Base-by-base conservation (phyloP, 2,329 filamentous ascomycete genomes). In the Xylariales sp. region DNA sequence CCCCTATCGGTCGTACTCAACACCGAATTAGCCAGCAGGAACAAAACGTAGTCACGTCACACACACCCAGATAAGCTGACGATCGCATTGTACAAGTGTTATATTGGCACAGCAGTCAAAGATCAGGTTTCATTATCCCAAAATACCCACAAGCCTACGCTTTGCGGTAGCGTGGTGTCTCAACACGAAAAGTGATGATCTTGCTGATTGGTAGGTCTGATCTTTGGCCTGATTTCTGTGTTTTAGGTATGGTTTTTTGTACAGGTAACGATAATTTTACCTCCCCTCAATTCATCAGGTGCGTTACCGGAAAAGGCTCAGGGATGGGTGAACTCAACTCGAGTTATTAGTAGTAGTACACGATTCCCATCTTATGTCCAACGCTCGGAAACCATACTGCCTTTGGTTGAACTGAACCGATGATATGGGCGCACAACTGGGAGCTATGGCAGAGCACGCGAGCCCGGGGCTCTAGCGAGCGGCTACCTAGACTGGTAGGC, bases 331-430 rank as follows among this genome's bases (percentile, higher is more conserved):
- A 30, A 50, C n/a, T 34, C 7, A 14, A 34, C 43, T 48, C 43
- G 63, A 52, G 45, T 32, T 30, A 59, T 61, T 46, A 61, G 52
- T 52, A 61, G 52, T 46, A 61, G 52, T 46, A 63, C 43, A 36
- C 39, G 43, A 56, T 64, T 64, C 30, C 56, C 50, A 32, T 50
- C 55, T 46, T 28, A 23, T 39, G 16, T 18, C 34, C 49, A 34
- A 18, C 28, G 16, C 57, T 8, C 7, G 34, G 23, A 23, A 28
- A 52, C 58, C 43, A n/a, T 43, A 32, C 49, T 36, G n/a, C 50
- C 32, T 56, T 34, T 43, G 41, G 53, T 43, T 46, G 41, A 54
- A 43, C 23, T 43, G n/a, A 55, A 49, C 48, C 34, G 30, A 28
- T 32, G 41, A 52, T 53, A 14, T 34, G 32, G 52, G 46, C 50